A percentile compares a stretch with the other conserved stretches of the same genome.
phyloP scores from a whole-genome alignment of 2,329 filamentous ascomycete genomes.

The Verticillium klebahnii region DNA sequence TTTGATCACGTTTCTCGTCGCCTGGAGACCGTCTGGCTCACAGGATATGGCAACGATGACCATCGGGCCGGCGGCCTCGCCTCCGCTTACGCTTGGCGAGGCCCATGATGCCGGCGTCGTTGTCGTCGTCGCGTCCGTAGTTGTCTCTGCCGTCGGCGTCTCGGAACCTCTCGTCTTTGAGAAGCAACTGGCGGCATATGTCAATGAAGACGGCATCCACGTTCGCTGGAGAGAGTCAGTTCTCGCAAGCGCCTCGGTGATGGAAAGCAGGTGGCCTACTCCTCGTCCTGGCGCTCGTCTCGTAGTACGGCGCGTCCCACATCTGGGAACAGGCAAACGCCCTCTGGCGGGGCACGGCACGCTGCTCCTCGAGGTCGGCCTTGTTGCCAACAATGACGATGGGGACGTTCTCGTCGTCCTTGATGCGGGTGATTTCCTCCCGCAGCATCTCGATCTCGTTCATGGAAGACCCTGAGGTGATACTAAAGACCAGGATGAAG shows the following conservation, averaged over 20 bases:
- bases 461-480: slow-evolving; percentile 79
- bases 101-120: slow-evolving; percentile 29
- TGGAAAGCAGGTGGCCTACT: slow-evolving; percentile 39
- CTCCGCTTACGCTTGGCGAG: slow-evolving; percentile 25
- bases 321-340: slow-evolving; percentile 81
- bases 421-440: slow-evolving; percentile 87
- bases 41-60: slow-evolving; percentile 18
- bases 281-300: slow-evolving; percentile 76
- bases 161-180: slow-evolving; percentile 56
- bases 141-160: slow-evolving; percentile 10
- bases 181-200: slow-evolving; percentile 77
- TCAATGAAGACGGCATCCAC: slow-evolving; percentile 89
- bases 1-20: neutral
- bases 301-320: slow-evolving; percentile 89
- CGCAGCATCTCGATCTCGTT: slow-evolving; percentile 75
- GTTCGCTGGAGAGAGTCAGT: slow-evolving; percentile 49
- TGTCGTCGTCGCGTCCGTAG: slow-evolving; percentile 36
- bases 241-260: neutral
- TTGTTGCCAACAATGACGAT: slow-evolving; percentile 94
- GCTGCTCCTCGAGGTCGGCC: slow-evolving; percentile 82
- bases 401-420: slow-evolving; percentile 78
- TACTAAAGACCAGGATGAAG: slow-evolving; percentile 88
- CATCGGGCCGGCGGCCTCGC: slow-evolving; percentile 19
- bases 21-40: slow-evolving; percentile 3
- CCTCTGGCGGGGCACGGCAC: slow-evolving; percentile 69